Base-by-base conservation (phyloP, 441 rosid species). In the Omphalea diandra region DNA sequence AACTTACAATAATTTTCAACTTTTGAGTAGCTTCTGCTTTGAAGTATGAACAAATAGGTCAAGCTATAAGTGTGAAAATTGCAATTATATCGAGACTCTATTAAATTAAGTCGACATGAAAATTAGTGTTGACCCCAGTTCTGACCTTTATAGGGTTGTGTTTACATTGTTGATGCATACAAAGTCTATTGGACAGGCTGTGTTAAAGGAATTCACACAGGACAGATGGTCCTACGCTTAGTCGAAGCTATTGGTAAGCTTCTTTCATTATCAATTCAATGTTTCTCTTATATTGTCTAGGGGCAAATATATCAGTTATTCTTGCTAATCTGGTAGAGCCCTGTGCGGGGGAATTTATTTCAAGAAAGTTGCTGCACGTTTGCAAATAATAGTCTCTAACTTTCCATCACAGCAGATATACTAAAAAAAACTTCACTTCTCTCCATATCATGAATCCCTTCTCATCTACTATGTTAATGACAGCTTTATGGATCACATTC, bases 241-340 rank as follows among this genome's bases (percentile, higher is more conserved):
- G 98, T 93, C 49, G 98, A 93, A 83, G 97, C 98, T 75, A 90
- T 90, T 44, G 98, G 98, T 92, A 69, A 79, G 78, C 63, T n/a
- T 26, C 68, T 69, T 36, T 43, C 1, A 4, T 7, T 40, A 24
- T 33, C 24, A 1, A 1, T 54, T 67, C 0, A 17, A 2, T 40
- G 27, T 3, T 35, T 20, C n/a, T 29, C 56, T 10, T 36, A 38
- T 35, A 33, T 5, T 5, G 4, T 38, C 6, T 17, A 27, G 41
- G 63, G 50, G 18, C 62, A 59, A 38, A 18, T 17, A 32, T 36
- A 49, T 65, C n/a, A 31, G 32, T 18, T 65, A 18, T 32, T 47
- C 56, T 7, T 22, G 20, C 33, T 49, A 18, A 29, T 4, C 11
- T 31, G 14, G 12, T 10, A 7, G 1, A 10, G 15, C 15, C 14